phyloP scores from a whole-genome alignment of 176 grass and related monocot genomes.

The Bothriochloa decipiens region DNA sequence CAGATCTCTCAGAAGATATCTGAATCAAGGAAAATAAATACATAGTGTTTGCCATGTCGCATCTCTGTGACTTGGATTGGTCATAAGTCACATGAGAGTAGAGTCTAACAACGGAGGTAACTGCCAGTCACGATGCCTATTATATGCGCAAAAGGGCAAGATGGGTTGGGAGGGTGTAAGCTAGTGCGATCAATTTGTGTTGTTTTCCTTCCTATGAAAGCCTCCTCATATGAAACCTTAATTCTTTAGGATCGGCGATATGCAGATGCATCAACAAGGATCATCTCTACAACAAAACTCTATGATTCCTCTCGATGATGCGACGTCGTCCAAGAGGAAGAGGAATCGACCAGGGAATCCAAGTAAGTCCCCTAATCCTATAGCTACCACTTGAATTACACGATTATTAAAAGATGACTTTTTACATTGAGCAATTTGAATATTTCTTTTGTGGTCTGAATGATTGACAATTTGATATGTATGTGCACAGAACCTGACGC shows the following conservation, averaged over 20 bases:
- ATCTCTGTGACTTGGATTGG: slow-evolving; percentile 37
- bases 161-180: background rate
- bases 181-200: background rate
- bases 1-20: slow-evolving; percentile 20
- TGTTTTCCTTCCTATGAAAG: slow-evolving; percentile 50
- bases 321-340: slow-evolving; percentile 71
- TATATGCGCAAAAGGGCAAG: background rate
- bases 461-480: background rate
- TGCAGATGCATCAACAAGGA: slow-evolving; percentile 44
- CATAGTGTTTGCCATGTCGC: slow-evolving; percentile 9
- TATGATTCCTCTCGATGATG: background rate
- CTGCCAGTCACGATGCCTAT: background rate
- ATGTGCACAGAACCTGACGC: slow-evolving; percentile 71
- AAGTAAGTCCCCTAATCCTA: slow-evolving; percentile 56
- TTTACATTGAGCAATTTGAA: background rate
- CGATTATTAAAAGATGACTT: background rate
- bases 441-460: background rate
- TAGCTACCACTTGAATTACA: background rate
- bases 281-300: slow-evolving; percentile 5
- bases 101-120: slow-evolving; percentile 7
- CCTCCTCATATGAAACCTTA: slow-evolving; percentile 55
- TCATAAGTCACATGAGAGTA: slow-evolving; percentile 21
- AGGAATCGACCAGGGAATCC: slow-evolving; percentile 84
- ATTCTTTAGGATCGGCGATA: slow-evolving; percentile 60
- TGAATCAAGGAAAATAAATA: background rate